A percentile compares a stretch with the other conserved stretches of the same genome.
Evolutionary conservation across 176 grass and related monocot species (phyloP).

Genomic region (Panicum miliaceum): DNA sequence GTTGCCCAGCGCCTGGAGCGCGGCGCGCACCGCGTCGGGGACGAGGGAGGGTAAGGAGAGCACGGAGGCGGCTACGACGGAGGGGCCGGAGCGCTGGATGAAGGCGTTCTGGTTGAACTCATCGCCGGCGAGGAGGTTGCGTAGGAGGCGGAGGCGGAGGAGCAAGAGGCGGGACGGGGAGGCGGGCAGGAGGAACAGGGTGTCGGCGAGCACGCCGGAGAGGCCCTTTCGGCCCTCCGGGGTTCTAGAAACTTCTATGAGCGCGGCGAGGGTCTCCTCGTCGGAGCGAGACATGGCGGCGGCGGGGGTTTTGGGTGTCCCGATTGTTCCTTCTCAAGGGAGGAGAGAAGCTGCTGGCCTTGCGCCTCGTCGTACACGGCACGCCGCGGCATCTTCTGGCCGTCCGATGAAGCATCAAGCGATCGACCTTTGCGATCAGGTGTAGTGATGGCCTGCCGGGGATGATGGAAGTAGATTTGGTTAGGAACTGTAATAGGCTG

Average conservation of each 20-base stretch:
- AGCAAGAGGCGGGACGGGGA: conserved; percentile 43
- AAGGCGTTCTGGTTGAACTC: conserved; percentile 70
- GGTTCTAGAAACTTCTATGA: conserved; percentile 62
- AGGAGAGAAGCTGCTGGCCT: not conserved
- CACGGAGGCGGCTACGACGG: conserved; percentile 38
- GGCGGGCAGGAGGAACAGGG: conserved; percentile 37
- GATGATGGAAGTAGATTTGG: too few species aligned
- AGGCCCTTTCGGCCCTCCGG: conserved; percentile 57
- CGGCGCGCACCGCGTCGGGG: conserved; percentile 54
- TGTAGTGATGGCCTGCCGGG: too few species aligned
- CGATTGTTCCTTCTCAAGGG: not conserved
- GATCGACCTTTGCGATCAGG: not conserved
- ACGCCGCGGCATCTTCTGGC: not conserved
- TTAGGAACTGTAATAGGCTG: too few species aligned
- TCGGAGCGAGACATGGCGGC: conserved; percentile 12
- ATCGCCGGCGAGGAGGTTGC: conserved; percentile 86
- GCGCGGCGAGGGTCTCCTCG: conserved; percentile 52
- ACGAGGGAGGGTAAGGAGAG: conserved; percentile 36
- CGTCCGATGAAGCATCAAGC: not conserved
- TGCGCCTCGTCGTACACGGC: not conserved
- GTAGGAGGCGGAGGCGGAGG: conserved; percentile 69
- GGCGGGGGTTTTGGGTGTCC: not conserved
- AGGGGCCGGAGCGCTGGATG: conserved; percentile 49
- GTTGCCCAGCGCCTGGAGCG: conserved; percentile 77
- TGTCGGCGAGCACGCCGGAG: conserved; percentile 32